Percentiles rank a stretch among this genome's conserved stretches.
Evolutionary conservation across 345 rosid species (phyloP).

Genomic region (Aquilaria yunnanensis): DNA sequence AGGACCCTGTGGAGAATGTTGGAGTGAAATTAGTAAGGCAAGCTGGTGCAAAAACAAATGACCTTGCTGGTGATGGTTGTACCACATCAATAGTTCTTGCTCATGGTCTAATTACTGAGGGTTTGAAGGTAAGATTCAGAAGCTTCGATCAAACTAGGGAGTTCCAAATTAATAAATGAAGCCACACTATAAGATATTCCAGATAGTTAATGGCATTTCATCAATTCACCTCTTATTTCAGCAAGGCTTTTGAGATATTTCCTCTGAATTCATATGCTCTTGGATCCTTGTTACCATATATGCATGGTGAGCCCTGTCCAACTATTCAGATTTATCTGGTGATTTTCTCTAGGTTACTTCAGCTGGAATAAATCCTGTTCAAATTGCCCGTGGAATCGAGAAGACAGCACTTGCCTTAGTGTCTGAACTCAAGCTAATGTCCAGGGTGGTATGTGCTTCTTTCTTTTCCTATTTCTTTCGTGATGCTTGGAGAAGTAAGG

Average conservation of each 20-base stretch:
- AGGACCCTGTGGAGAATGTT: slow-evolving; percentile 88
- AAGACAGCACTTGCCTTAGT: slow-evolving; percentile 73
- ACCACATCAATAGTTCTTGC: slow-evolving; percentile 89
- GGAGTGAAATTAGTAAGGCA: slow-evolving; percentile 97
- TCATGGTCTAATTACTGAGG: slow-evolving; percentile 83
- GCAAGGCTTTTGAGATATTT: not conserved
- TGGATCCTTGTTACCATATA: not conserved
- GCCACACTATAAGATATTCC: too few relatives aligned
- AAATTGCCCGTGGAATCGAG: slow-evolving; percentile 78
- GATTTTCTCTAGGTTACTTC: slow-evolving; percentile 59
- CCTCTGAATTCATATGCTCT: not conserved
- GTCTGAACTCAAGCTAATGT: slow-evolving; percentile 75
- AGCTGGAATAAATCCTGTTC: slow-evolving; percentile 81
- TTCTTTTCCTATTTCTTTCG: slow-evolving; percentile 1
- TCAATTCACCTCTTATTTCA: too few relatives aligned
- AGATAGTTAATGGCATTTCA: too few relatives aligned
- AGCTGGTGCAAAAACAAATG: slow-evolving; percentile 94
- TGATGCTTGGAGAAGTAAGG: not conserved
- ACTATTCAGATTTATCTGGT: not conserved
- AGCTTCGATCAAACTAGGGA: not conserved
- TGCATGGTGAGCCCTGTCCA: not conserved
- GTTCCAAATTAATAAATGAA: too few relatives aligned
- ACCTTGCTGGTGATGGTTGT: slow-evolving; percentile 94
- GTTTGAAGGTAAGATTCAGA: slow-evolving; percentile 52
- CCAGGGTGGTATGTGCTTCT: slow-evolving; percentile 58